Percentiles rank a stretch among this genome's conserved stretches.
Evolutionary conservation across 1,284 basidiomycete genomes (phyloP).

Genomic region (Prillingera fragicola): DNA sequence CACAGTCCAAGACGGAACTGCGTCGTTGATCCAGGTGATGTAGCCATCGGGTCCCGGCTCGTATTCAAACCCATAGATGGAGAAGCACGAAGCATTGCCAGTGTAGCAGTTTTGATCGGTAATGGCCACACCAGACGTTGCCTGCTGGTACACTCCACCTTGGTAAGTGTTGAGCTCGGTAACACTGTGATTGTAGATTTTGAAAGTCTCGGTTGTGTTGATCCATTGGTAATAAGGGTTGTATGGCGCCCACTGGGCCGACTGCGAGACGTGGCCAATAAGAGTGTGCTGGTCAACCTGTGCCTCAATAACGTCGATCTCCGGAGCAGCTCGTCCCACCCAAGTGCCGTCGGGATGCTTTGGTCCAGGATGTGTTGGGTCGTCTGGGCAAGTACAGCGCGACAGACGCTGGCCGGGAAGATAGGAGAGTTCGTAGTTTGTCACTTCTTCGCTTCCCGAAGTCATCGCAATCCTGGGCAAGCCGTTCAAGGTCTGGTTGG

Average conservation of each 20-base stretch:
- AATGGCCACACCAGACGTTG: conserved; percentile 42
- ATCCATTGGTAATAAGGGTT: conserved; percentile 40
- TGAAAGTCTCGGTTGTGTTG: conserved; percentile 47
- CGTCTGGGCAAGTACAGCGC: conserved; percentile 69
- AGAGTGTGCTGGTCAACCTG: conserved; percentile 41
- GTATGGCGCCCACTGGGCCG: conserved; percentile 46
- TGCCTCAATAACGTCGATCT: conserved; percentile 78
- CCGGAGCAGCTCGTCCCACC: conserved; percentile 75
- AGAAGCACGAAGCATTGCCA: conserved; percentile 51
- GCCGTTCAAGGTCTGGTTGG: conserved; percentile 52
- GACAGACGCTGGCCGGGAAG: conserved; percentile 77
- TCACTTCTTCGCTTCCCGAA: conserved; percentile 38
- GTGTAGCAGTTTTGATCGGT: conserved; percentile 45
- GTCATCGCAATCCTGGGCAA: conserved; percentile 25
- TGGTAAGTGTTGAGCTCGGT: conserved; percentile 54
- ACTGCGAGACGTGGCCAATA: conserved; percentile 42
- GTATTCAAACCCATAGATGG: conserved; percentile 63
- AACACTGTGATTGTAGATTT: conserved; percentile 50
- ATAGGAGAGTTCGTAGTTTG: conserved; percentile 52
- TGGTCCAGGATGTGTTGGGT: conserved; percentile 70
- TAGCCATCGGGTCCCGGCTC: conserved; percentile 60
- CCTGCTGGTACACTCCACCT: conserved; percentile 60
- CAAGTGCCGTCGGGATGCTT: conserved; percentile 60
- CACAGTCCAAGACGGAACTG: conserved; percentile 67
- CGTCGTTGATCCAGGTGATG: conserved; percentile 70